These are phyloP conservation scores for Eleusine coracana DNA, from an alignment of 176 grass and related monocot genomes.

Conservation along the genomic window DNA sequence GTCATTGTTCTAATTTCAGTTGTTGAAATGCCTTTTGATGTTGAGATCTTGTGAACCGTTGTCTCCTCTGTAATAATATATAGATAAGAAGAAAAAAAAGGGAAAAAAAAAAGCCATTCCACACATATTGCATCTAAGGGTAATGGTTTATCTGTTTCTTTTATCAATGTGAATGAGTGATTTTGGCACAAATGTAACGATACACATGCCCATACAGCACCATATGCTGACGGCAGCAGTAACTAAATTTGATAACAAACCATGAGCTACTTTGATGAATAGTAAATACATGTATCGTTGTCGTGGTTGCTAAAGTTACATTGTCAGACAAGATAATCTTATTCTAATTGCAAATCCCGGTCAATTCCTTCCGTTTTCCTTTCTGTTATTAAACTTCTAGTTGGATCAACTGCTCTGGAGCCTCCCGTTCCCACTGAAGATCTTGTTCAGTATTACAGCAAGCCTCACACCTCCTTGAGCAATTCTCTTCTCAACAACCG, in stretches of 20 bases:
- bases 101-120: not conserved
- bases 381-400: not conserved
- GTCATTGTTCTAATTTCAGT: not conserved
- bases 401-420: constrained; percentile 39
- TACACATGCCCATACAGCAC: not conserved
- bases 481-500: constrained; percentile 57
- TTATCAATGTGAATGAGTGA: not conserved
- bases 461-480: constrained; percentile 60
- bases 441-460: constrained; percentile 51
- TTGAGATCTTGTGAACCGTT: not conserved
- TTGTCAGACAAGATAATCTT: constrained; percentile 7
- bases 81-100: not conserved
- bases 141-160: not conserved
- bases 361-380: not conserved
- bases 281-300: not conserved
- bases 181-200: not conserved
- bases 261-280: not conserved
- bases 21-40: not conserved
- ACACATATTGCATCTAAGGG: too few species aligned
- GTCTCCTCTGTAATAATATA: constrained; percentile 15
- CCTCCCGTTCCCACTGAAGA: constrained; percentile 32
- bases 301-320: not conserved
- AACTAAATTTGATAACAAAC: not conserved
- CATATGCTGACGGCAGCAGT: not conserved
- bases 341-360: constrained; percentile 7